Conservation (phyloP, 2,329 filamentous ascomycete genomes). For the Fusarium nygamai region DNA sequence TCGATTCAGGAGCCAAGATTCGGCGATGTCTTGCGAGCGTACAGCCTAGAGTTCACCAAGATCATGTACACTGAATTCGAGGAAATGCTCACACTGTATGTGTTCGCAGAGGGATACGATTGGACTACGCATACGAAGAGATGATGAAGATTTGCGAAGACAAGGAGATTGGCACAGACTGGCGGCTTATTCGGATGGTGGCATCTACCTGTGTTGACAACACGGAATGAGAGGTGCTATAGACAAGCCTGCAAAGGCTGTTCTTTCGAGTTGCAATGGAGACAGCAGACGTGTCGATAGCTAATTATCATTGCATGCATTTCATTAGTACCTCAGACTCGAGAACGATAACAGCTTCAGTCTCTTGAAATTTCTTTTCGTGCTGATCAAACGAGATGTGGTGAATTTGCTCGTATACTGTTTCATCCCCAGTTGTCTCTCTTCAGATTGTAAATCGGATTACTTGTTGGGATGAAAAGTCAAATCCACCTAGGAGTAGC, state of each 20-base stretch:
- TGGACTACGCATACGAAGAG: background rate
- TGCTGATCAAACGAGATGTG: background rate
- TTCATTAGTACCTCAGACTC: background rate
- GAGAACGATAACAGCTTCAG: background rate
- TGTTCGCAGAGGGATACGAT: background rate
- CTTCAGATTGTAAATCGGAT: background rate
- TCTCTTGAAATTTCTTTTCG: background rate
- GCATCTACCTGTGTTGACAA: background rate
- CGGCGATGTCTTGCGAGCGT: background rate
- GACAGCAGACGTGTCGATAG: background rate
- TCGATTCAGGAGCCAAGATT: background rate
- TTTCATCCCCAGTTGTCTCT: fast-evolving
- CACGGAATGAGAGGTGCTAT: background rate
- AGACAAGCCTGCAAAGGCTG: fast-evolving
- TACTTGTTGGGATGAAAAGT: background rate
- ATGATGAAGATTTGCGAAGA: background rate
- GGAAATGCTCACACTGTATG: background rate
- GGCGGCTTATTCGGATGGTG: background rate
- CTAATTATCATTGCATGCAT: no score
- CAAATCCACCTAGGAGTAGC: fast-evolving
- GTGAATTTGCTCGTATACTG: background rate
- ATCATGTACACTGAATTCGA: background rate
- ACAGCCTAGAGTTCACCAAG: background rate
- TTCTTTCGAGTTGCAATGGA: background rate
- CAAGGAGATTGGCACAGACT: background rate